phyloP scores from a whole-genome alignment of 2,329 filamentous ascomycete genomes.

The Helicocarpus griseus region DNA sequence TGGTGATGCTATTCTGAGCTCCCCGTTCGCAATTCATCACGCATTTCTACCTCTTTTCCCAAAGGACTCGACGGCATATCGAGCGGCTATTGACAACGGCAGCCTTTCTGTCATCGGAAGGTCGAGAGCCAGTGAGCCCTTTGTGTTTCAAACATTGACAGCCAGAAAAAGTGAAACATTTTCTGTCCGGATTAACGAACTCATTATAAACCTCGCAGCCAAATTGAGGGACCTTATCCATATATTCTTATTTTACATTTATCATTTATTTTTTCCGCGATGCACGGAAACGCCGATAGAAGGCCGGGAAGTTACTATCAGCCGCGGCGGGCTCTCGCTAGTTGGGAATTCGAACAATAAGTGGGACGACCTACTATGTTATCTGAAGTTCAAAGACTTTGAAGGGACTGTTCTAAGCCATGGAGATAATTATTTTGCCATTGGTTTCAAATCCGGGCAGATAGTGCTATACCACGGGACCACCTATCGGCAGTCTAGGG shows the following conservation, averaged over 20 bases:
- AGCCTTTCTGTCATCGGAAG: neutral
- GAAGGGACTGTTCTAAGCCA: slow-evolving; percentile 13
- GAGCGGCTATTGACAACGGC: slow-evolving; percentile 5
- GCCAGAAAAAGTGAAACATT: too few species aligned
- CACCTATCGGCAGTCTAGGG: slow-evolving; percentile 16
- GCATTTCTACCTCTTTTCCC: slow-evolving; percentile 27
- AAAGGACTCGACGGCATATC: slow-evolving; percentile 17
- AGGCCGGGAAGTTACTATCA: neutral
- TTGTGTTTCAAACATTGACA: neutral
- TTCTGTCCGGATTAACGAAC: too few species aligned
- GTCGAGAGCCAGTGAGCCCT: neutral
- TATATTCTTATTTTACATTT: too few species aligned
- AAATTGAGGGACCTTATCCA: too few species aligned
- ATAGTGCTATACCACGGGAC: slow-evolving; percentile 16
- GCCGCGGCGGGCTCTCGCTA: slow-evolving; percentile 14
- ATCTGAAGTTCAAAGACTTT: slow-evolving; percentile 18
- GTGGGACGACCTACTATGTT: slow-evolving; percentile 26
- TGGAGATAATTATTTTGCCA: slow-evolving; percentile 15
- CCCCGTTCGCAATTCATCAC: slow-evolving; percentile 24
- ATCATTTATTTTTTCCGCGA: neutral
- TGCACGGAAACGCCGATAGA: neutral
- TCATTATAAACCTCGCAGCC: too few species aligned
- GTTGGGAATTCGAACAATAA: slow-evolving; percentile 15
- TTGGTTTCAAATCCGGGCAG: slow-evolving; percentile 16
- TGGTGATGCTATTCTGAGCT: slow-evolving; percentile 17